phyloP scores from a whole-genome alignment of 495 filamentous ascomycete genomes.

The Neurospora sp. region DNA sequence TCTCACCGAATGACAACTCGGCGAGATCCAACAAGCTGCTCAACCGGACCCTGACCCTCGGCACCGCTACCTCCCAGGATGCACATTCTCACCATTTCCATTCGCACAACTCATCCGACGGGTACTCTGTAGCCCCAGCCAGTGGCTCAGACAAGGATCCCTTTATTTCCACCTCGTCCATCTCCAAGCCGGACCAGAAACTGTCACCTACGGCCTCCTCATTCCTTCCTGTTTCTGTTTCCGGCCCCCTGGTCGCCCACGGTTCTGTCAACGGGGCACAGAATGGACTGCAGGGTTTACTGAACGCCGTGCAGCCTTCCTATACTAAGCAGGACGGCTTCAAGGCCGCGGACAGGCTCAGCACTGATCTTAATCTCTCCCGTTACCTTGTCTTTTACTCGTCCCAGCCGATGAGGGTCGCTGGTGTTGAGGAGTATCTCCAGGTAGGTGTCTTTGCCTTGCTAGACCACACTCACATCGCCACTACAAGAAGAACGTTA shows the following conservation, averaged over 20 bases:
- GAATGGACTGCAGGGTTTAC: neutral
- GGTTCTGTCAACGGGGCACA: slow-evolving; percentile 14
- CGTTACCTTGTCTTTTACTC: slow-evolving; percentile 29
- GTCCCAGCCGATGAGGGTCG: slow-evolving; percentile 13
- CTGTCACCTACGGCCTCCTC: slow-evolving; percentile 40
- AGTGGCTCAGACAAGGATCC: slow-evolving; percentile 30
- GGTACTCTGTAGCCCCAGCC: slow-evolving; percentile 6
- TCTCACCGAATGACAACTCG: slow-evolving; percentile 51
- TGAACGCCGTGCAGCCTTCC: slow-evolving; percentile 3
- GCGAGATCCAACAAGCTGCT: slow-evolving; percentile 22
- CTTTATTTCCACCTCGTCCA: slow-evolving; percentile 24
- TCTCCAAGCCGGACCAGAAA: slow-evolving; percentile 28
- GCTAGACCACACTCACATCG: neutral
- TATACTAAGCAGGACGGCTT: neutral
- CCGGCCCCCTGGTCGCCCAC: slow-evolving; percentile 13
- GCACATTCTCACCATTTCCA: slow-evolving; percentile 5
- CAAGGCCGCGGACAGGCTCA: slow-evolving; percentile 17
- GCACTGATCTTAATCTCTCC: slow-evolving; percentile 29
- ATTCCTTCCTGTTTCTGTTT: slow-evolving; percentile 30
- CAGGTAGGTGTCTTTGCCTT: slow-evolving; percentile 18
- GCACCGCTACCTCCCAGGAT: slow-evolving; percentile 5
- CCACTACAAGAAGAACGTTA: neutral
- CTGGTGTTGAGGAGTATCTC: slow-evolving; percentile 27
- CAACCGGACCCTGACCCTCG: slow-evolving; percentile 12
- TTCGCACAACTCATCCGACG: slow-evolving; percentile 3